Evolutionary conservation across 1,284 basidiomycete species (phyloP), one percentile per base, ranked within the genome.

Genomic region (Cryptococcus wingfieldii): DNA sequence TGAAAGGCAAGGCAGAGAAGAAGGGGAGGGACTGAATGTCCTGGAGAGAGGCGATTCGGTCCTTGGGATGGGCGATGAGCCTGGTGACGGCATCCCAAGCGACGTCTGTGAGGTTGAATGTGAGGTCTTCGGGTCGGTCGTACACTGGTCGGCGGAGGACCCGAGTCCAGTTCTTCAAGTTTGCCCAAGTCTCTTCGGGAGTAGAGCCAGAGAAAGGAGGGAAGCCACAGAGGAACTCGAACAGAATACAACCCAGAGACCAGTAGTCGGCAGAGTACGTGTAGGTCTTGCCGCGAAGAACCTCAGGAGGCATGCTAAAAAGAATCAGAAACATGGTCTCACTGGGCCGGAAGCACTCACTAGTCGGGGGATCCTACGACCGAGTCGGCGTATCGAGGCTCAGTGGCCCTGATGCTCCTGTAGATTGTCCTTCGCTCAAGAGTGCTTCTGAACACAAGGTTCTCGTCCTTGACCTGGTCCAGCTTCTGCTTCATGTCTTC

Each of bases 341-440:
- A 10, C 10, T 34, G 31, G 31, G 31, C 6, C 10, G 31, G 4
- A 13, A 16, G 41, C 23, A 58, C 70, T 58, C 44, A 75, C 72
- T 99, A 99, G 78, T 99, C 96, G 0, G 96, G 96, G 2, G 91
- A 95, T 14, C 96, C 96, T 38, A 99, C 96, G 59, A 98, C 92
- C 10, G 94, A 98, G 74, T 99, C 93, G 28, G 96, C 95, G 69
- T 94, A 96, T 31, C 92, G 86, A 10, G 91, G 87, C 65, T 97
- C 92, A 68, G 90, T 87, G 63, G 89, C 86, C 14, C 95, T 84
- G 71, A 98, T 87, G 50, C 89, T 91, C 57, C 90, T 88, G 79
- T 97, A 99, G 64, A 98, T 86, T 13, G 92, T 95, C 52, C 94
- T 87, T 56, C 95, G 84, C 77, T 99, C 96, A 47, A 98, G 82